Percentiles rank a stretch among this genome's conserved stretches.
phyloP scores from a whole-genome alignment of 768 basidiomycete genomes.

The Auricularia heimuer region DNA sequence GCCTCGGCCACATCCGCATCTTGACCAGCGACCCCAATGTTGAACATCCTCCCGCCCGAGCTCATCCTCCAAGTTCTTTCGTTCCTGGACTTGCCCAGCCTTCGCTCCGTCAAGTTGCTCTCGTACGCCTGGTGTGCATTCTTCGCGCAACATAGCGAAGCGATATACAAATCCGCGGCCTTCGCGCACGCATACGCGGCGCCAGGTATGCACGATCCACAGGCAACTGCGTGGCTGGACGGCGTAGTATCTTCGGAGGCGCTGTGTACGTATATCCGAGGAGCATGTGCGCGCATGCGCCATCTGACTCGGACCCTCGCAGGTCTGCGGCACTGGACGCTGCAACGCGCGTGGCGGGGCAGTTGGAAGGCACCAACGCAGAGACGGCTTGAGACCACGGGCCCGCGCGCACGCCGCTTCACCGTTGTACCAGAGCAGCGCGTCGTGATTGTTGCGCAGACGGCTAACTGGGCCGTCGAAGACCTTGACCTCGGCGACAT shows the following conservation, averaged over 20 bases:
- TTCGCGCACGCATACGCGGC: background rate
- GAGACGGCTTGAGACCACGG: background rate
- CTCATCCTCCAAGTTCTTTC: background rate
- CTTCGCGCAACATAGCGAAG: background rate
- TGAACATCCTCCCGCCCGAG: background rate
- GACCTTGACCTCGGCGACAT: background rate
- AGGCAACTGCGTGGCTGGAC: background rate
- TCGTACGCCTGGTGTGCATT: background rate
- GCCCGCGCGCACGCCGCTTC: background rate
- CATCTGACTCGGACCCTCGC: background rate
- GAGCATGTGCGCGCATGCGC: background rate
- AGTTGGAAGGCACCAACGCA: background rate
- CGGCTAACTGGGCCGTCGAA: background rate
- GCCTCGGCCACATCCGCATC: too few relatives aligned
- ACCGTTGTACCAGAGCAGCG: background rate
- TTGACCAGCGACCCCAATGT: background rate
- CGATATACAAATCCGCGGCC: background rate
- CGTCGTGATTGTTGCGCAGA: background rate
- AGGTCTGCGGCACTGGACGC: background rate
- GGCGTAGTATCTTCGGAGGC: background rate
- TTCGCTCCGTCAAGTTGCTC: background rate
- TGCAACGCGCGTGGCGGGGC: background rate
- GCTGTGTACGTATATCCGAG: background rate
- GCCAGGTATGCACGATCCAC: background rate
- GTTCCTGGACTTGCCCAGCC: background rate